Conservation (phyloP, 129 eudicot species). For the Pulicaria dysenterica region DNA sequence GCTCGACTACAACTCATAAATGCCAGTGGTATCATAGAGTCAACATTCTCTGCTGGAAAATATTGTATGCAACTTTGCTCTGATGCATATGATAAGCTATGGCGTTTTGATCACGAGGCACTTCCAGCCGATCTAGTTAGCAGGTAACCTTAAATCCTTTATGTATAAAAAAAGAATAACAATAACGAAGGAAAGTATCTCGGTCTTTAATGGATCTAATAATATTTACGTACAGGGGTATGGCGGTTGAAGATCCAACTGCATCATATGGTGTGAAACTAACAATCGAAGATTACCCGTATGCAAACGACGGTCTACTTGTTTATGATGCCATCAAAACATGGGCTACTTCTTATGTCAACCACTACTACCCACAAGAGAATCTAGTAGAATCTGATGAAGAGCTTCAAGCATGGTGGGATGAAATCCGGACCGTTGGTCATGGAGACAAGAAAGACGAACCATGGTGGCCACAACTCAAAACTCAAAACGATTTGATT, state of each 20-base stretch:
- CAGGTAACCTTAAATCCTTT: slow-evolving; percentile 39
- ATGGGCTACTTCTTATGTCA: slow-evolving; percentile 50
- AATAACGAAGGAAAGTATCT: background rate
- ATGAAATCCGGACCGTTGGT: slow-evolving; percentile 49
- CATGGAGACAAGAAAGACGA: slow-evolving; percentile 56
- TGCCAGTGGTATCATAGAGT: slow-evolving; percentile 67
- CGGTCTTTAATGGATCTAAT: background rate
- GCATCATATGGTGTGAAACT: slow-evolving; percentile 41
- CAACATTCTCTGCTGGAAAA: slow-evolving; percentile 52
- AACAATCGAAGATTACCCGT: slow-evolving; percentile 53
- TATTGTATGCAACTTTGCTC: slow-evolving; percentile 69
- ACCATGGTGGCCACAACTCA: slow-evolving; percentile 58
- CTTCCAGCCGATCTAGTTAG: slow-evolving; percentile 67
- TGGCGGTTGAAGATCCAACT: slow-evolving; percentile 49
- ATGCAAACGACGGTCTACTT: slow-evolving; percentile 51
- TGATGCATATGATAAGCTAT: slow-evolving; percentile 52
- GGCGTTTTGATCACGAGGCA: slow-evolving; percentile 74
- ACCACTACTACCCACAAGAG: slow-evolving; percentile 37
- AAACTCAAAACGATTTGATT: slow-evolving; percentile 38
- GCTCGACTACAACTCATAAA: slow-evolving; percentile 61
- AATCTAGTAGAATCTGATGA: slow-evolving; percentile 26
- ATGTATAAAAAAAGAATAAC: background rate
- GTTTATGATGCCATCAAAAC: slow-evolving; percentile 49
- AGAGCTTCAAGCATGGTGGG: slow-evolving; percentile 57
- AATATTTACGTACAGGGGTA: slow-evolving; percentile 42